These are phyloP conservation scores for Phytophthora europaea DNA, from an alignment of 352 stramenopile species.

Conservation along the genomic window DNA sequence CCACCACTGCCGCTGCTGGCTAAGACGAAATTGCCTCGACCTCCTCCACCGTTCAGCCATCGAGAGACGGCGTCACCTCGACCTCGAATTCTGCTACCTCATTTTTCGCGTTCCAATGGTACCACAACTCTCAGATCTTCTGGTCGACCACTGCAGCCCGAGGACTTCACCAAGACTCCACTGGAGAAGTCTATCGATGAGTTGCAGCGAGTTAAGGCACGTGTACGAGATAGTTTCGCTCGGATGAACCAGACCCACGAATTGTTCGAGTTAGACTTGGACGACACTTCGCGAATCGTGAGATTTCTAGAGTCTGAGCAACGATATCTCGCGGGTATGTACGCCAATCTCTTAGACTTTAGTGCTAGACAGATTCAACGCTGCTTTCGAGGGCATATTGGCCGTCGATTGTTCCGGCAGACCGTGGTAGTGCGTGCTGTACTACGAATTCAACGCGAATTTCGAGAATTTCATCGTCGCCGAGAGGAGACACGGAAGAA, in stretches of 20 bases:
- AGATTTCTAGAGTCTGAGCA: conserved; percentile 41
- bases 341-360: conserved; percentile 45
- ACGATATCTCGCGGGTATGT: conserved; percentile 23
- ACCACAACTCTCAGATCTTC: background rate
- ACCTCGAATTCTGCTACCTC: conserved; percentile 26
- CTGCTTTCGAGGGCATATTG: conserved; percentile 85
- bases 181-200: conserved; percentile 41
- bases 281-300: conserved; percentile 35
- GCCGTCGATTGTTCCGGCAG: conserved; percentile 58
- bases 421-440: conserved; percentile 47
- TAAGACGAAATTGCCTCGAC: conserved; percentile 17
- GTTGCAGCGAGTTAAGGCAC: conserved; percentile 30
- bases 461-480: conserved; percentile 45
- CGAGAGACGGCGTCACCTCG: conserved; percentile 17
- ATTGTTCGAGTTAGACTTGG: conserved; percentile 42
- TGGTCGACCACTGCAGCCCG: conserved; percentile 23
- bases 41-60: conserved; percentile 25
- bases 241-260: conserved; percentile 50
- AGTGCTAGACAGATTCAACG: conserved; percentile 83
- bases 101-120: conserved; percentile 41
- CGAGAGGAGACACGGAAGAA: conserved; percentile 39
- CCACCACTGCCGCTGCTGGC: conserved; percentile 23
- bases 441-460: conserved; percentile 59
- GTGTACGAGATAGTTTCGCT: conserved; percentile 33
- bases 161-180: conserved; percentile 38